Evolutionary conservation across 306 rosid genomes (phyloP).

Genomic region (Begonia loranthoides): DNA sequence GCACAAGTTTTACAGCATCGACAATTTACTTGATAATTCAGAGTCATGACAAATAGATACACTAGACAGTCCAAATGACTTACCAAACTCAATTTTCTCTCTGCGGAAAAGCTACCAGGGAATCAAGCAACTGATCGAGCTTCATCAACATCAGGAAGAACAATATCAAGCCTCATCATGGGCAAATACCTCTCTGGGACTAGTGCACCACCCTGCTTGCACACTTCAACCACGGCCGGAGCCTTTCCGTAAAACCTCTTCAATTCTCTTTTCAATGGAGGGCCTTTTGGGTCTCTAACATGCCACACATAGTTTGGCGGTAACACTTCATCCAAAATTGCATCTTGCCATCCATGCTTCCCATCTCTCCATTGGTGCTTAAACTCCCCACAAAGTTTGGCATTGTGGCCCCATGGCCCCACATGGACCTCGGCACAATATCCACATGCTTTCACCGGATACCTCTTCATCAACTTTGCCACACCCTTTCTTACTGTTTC

Average conservation of each 20-base stretch:
- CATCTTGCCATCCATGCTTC: conserved; percentile 99
- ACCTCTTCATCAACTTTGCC: conserved; percentile 68
- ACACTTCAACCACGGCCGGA: conserved; percentile 80
- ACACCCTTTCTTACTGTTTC: conserved; percentile 56
- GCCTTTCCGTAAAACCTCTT: conserved; percentile 83
- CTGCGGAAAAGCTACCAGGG: neutral
- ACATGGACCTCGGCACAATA: conserved; percentile 96
- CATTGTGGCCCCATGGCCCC: conserved; percentile 99
- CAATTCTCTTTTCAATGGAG: conserved; percentile 46
- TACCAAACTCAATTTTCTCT: neutral
- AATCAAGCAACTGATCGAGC: conserved; percentile 43
- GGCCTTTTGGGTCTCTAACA: conserved; percentile 56
- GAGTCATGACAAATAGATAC: no score
- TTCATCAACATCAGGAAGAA: conserved; percentile 68
- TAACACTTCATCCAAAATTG: conserved; percentile 67
- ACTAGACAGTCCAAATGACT: no score
- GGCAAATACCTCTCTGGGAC: conserved; percentile 55
- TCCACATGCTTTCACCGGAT: conserved; percentile 84
- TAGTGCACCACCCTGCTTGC: conserved; percentile 80
- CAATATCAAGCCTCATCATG: conserved; percentile 96
- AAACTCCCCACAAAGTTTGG: conserved; percentile 84
- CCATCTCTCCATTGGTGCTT: conserved; percentile 99
- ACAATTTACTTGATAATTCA: no score
- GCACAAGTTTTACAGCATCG: no score
- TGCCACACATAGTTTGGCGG: conserved; percentile 95